Conservation (phyloP, 169 alveolate species). For the Cryptosporidium xiaoi region DNA sequence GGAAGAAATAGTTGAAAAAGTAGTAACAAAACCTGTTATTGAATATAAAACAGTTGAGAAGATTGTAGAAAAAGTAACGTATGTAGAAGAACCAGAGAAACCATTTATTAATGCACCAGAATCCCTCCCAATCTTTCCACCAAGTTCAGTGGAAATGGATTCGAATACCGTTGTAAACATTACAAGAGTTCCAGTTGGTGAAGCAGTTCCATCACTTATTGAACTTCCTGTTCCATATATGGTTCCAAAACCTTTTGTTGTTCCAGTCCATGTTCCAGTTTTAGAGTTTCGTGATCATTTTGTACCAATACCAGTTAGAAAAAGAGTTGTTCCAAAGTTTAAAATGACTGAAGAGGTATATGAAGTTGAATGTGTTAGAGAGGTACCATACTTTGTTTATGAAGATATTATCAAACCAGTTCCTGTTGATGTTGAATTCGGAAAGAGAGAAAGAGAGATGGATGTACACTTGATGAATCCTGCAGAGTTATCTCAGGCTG, state of each 20-base stretch:
- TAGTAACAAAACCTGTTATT: conserved; percentile 81
- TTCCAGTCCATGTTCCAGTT: conserved; percentile 88
- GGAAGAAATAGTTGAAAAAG: conserved; percentile 84
- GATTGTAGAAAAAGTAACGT: conserved; percentile 80
- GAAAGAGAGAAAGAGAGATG: conserved; percentile 82
- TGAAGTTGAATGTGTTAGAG: conserved; percentile 87
- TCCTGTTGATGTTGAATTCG: conserved; percentile 86
- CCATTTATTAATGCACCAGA: conserved; percentile 69
- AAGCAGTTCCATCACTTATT: conserved; percentile 84
- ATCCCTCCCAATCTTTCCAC: conserved; percentile 71
- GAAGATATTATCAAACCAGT: conserved; percentile 86
- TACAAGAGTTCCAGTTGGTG: conserved; percentile 73
- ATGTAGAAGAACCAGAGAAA: conserved; percentile 70
- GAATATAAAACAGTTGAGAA: conserved; percentile 85
- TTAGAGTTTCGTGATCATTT: conserved; percentile 86
- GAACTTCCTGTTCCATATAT: conserved; percentile 88
- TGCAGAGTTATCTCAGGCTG: conserved; percentile 87
- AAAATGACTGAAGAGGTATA: conserved; percentile 86
- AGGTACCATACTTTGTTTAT: conserved; percentile 83
- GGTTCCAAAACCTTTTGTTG: conserved; percentile 88
- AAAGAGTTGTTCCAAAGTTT: conserved; percentile 85
- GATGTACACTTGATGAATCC: conserved; percentile 86
- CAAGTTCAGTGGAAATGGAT: conserved; percentile 52
- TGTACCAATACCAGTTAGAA: conserved; percentile 87
- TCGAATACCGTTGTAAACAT: conserved; percentile 44